A percentile compares a stretch with the other conserved stretches of the same genome.
phyloP scores from a whole-genome alignment of 371 early-diverging fungal genomes.

The Zopfochytrium polystomum region DNA sequence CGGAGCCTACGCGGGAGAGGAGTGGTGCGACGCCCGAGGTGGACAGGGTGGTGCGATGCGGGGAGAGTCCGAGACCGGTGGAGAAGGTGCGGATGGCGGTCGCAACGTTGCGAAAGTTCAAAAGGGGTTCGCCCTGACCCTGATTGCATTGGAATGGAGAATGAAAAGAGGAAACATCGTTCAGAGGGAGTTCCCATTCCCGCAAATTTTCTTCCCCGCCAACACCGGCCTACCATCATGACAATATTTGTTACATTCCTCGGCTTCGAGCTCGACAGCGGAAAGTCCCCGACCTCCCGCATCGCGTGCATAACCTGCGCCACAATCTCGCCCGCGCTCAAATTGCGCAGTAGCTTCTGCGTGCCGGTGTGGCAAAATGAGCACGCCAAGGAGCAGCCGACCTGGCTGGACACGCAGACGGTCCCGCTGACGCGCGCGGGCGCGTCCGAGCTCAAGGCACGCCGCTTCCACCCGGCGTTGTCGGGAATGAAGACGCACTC shows the following conservation, averaged over 20 bases:
- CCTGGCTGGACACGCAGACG: conserved; percentile 84
- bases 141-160: neutral
- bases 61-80: conserved; percentile 53
- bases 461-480: neutral
- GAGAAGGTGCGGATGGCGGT: conserved; percentile 68
- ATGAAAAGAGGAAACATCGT: conserved; percentile 6
- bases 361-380: conserved; percentile 91
- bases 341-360: conserved; percentile 70
- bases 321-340: conserved; percentile 74
- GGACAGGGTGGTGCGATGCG: conserved; percentile 74
- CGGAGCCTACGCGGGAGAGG: conserved; percentile 68
- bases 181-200: too few species aligned
- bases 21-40: conserved; percentile 84
- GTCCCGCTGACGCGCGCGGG: conserved; percentile 51
- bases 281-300: conserved; percentile 33
- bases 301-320: conserved; percentile 76
- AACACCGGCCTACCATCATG: conserved; percentile 63
- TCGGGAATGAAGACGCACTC: conserved; percentile 34
- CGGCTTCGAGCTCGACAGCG: conserved; percentile 8
- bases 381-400: conserved; percentile 84
- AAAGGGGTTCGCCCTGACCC: conserved; percentile 80
- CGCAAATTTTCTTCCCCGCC: too few species aligned
- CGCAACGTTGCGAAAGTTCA: conserved; percentile 70
- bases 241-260: conserved; percentile 72
- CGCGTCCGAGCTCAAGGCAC: neutral